These are phyloP conservation scores for Plasmodium yoelii DNA, from an alignment of 169 alveolate species.

Conservation along the genomic window DNA sequence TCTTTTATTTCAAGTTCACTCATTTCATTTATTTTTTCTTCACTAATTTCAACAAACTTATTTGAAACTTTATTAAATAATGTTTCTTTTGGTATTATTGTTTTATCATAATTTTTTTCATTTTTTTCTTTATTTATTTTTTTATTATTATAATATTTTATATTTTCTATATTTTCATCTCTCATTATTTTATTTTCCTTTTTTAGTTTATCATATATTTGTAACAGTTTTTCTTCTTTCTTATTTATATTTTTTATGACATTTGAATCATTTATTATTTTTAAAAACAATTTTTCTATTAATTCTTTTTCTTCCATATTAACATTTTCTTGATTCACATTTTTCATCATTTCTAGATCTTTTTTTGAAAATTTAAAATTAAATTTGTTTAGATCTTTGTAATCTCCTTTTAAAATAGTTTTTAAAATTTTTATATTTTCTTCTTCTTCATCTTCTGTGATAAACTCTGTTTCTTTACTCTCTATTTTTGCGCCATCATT, in stretches of 20 bases:
- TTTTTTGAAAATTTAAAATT: conserved; percentile 42
- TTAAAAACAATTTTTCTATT: conserved; percentile 19
- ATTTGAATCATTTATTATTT: not conserved
- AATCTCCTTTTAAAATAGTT: conserved; percentile 35
- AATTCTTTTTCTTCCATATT: conserved; percentile 23
- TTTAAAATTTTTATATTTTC: conserved; percentile 23
- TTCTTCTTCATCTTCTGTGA: conserved; percentile 24
- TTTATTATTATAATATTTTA: conserved; percentile 35
- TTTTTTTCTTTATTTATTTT: not conserved
- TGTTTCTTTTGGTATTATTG: not conserved
- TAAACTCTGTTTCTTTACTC: not conserved
- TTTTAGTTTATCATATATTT: conserved; percentile 12
- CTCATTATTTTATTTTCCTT: conserved; percentile 43
- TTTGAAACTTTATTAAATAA: conserved; percentile 8
- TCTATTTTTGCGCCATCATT: not conserved
- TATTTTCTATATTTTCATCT: conserved; percentile 40
- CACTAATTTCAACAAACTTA: conserved; percentile 28
- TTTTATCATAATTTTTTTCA: not conserved
- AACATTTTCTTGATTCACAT: not conserved
- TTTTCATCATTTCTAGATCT: conserved; percentile 42
- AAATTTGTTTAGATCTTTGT: conserved; percentile 28
- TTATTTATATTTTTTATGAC: not conserved
- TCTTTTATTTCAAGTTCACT: conserved; percentile 39
- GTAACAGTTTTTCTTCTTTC: conserved; percentile 20
- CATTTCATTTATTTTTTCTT: conserved; percentile 52